These are phyloP conservation scores for Hypoxylon rubiginosum DNA, from an alignment of 2,329 filamentous ascomycete genomes.

Conservation along the genomic window DNA sequence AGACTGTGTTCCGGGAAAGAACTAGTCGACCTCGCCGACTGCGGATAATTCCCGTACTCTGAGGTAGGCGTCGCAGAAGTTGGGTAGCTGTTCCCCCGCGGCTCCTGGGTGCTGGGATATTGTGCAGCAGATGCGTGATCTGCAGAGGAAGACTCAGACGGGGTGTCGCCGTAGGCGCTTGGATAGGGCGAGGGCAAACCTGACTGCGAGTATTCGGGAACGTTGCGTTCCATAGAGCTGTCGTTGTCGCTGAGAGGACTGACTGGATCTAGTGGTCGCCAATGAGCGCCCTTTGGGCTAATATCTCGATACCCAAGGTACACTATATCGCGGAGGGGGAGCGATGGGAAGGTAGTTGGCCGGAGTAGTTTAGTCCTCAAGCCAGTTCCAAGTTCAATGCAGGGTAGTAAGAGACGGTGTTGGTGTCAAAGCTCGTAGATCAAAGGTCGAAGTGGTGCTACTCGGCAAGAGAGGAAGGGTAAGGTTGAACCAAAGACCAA, in stretches of 20 bases:
- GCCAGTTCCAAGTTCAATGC: slow-evolving; percentile 49
- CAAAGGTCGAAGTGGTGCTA: slow-evolving; percentile 47
- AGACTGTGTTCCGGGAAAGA: slow-evolving; percentile 90
- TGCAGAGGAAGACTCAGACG: slow-evolving; percentile 89
- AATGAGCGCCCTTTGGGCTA: slow-evolving; percentile 50
- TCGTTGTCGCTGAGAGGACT: slow-evolving; percentile 46
- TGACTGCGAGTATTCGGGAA: slow-evolving; percentile 86
- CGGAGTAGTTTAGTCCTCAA: slow-evolving; percentile 52
- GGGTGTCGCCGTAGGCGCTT: slow-evolving; percentile 74
- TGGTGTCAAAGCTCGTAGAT: too few relatives aligned
- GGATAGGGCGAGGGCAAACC: slow-evolving; percentile 84
- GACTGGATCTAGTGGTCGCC: slow-evolving; percentile 41
- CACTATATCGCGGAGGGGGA: slow-evolving; percentile 51
- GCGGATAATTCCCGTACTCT: slow-evolving; percentile 85
- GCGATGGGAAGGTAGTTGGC: slow-evolving; percentile 47
- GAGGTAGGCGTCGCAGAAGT: slow-evolving; percentile 87
- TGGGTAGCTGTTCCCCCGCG: slow-evolving; percentile 77
- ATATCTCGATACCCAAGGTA: slow-evolving; percentile 52
- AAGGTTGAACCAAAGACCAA: slow-evolving; percentile 54
- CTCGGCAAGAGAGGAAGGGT: slow-evolving; percentile 49
- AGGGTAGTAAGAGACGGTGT: slow-evolving; percentile 45
- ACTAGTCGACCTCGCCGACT: slow-evolving; percentile 78
- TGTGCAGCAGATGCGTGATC: slow-evolving; percentile 95
- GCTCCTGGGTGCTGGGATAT: slow-evolving; percentile 86
- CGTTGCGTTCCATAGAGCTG: slow-evolving; percentile 70